phyloP scores from a whole-genome alignment of 1,139 yeast species.

The Candida pseudocylindracea region DNA sequence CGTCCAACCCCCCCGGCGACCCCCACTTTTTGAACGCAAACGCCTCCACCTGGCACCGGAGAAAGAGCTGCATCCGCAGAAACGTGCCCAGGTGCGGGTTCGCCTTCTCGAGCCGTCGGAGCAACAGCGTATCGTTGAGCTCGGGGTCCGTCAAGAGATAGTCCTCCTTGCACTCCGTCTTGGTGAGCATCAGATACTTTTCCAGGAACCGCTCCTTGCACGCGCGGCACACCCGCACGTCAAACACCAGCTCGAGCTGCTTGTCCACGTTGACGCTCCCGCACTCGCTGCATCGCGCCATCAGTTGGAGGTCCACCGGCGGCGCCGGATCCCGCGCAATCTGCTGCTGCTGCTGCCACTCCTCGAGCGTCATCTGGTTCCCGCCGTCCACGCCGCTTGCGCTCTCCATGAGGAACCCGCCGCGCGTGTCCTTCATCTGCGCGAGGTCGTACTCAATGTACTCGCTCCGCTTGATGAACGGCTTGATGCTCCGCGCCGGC shows the following conservation, averaged over 20 bases:
- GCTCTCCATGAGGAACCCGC: constrained; percentile 48
- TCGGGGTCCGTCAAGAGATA: constrained; percentile 88
- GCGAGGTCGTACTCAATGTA: constrained; percentile 88
- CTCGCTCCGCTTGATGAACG: constrained; percentile 31
- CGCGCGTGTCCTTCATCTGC: constrained; percentile 69
- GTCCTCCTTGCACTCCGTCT: constrained; percentile 89
- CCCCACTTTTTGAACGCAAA: constrained; percentile 94
- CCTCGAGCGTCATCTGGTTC: constrained; percentile 27
- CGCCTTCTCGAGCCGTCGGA: constrained; percentile 70
- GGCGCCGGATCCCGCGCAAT: constrained; percentile 36
- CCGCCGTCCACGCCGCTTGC: constrained; percentile 1
- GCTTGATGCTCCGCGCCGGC: constrained; percentile 9
- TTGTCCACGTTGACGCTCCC: constrained; percentile 59
- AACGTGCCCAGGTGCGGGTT: constrained; percentile 67
- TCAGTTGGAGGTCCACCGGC: constrained; percentile 44
- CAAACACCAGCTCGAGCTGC: constrained; percentile 43
- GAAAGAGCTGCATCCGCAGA: constrained; percentile 79
- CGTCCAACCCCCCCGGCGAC: constrained; percentile 65
- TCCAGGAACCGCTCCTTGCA: constrained; percentile 63
- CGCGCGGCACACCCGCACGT: constrained; percentile 51
- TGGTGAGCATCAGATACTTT: constrained; percentile 74
- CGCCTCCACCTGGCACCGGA: constrained; percentile 79
- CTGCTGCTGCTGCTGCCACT: constrained; percentile 35
- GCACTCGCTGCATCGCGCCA: constrained; percentile 73
- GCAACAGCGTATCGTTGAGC: constrained; percentile 39